phyloP scores from a whole-genome alignment of 192 early-diverging fungal genomes.

The Endogone sp. region DNA sequence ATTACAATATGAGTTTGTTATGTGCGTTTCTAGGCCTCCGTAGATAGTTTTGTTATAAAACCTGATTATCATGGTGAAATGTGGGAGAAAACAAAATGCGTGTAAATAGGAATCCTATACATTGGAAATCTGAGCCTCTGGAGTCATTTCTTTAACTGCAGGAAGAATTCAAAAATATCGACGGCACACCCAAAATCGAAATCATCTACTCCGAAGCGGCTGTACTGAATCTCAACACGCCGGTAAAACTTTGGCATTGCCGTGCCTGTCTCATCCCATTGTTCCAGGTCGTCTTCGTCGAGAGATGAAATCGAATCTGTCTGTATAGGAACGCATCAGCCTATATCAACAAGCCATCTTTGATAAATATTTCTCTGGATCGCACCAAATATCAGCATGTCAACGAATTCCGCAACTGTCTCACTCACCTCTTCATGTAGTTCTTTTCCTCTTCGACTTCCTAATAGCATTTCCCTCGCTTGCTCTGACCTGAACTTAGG shows the following conservation, averaged over 20 bases:
- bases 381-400: not conserved
- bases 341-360: no score
- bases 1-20: conserved; percentile 88
- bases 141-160: not conserved
- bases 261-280: conserved; percentile 32
- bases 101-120: no score
- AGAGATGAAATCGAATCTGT: conserved; percentile 20
- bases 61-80: conserved; percentile 14
- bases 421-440: not conserved
- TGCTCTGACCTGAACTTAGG: conserved; percentile 85
- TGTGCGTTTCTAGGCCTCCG: conserved; percentile 91
- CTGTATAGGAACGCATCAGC: conserved; percentile 1
- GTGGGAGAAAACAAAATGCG: no score
- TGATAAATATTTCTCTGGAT: no score
- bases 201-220: conserved; percentile 95
- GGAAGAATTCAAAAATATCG: not conserved
- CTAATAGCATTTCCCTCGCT: conserved; percentile 55
- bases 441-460: not conserved
- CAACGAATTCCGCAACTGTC: not conserved
- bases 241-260: conserved; percentile 67
- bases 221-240: conserved; percentile 83
- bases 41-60: conserved; percentile 88
- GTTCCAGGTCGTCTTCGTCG: conserved; percentile 16
- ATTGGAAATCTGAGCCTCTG: no score
- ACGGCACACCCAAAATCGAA: conserved; percentile 86